These are phyloP conservation scores for Biancaea sappan DNA, from an alignment of 306 rosid species.

Conservation along the genomic window DNA sequence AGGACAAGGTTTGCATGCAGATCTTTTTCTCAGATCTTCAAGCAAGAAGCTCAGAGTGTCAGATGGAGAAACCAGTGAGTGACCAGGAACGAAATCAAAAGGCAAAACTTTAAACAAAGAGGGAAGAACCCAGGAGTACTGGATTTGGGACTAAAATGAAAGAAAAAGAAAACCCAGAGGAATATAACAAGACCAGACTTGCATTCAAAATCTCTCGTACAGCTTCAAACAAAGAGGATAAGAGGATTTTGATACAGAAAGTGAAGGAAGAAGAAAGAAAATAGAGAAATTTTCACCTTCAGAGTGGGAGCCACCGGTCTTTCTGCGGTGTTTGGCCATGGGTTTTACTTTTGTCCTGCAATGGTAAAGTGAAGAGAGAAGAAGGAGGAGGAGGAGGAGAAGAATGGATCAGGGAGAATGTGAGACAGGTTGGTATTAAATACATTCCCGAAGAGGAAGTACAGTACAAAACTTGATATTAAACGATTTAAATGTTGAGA, in stretches of 20 bases:
- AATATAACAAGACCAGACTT: background rate
- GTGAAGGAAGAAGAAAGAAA: background rate
- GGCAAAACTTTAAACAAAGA: background rate
- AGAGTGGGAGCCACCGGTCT: slow-evolving; percentile 37
- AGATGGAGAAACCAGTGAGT: background rate
- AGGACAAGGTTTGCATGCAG: background rate
- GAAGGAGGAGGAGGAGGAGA: background rate
- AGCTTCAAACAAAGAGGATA: background rate
- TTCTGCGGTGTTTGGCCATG: slow-evolving; percentile 50
- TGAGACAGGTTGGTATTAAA: background rate
- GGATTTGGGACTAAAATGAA: background rate
- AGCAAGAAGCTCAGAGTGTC: background rate
- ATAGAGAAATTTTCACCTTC: slow-evolving; percentile 39
- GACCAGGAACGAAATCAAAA: background rate
- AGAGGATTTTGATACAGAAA: background rate
- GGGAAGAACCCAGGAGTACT: slow-evolving; percentile 9
- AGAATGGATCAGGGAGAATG: background rate
- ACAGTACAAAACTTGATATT: too few species aligned
- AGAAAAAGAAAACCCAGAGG: background rate
- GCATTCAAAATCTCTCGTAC: background rate
- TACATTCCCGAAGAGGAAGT: background rate
- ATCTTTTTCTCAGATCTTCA: background rate
- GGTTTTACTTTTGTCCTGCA: slow-evolving; percentile 34
- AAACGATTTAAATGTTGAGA: too few species aligned
- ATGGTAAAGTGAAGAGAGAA: background rate